Percentiles rank a stretch among this genome's conserved stretches.
phyloP scores from a whole-genome alignment of 2,329 filamentous ascomycete species.

The Aspergillus unguis region DNA sequence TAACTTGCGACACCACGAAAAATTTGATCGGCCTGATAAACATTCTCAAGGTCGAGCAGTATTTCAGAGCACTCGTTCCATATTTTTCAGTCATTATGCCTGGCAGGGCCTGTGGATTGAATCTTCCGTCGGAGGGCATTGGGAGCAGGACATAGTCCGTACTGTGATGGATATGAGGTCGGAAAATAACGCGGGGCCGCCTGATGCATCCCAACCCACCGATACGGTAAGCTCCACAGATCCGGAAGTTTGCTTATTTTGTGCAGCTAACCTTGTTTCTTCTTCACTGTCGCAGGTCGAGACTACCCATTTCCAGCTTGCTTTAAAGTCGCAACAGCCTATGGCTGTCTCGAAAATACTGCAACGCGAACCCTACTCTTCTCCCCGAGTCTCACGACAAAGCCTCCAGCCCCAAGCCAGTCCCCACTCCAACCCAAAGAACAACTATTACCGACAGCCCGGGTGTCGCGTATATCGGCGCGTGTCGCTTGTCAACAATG shows the following conservation, averaged over 20 bases:
- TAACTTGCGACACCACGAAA: no score
- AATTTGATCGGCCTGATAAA: neutral
- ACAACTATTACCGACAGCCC: conserved; percentile 2
- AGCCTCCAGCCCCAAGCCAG: neutral
- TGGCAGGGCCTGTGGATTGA: neutral
- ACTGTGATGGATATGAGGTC: neutral
- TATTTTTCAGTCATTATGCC: neutral
- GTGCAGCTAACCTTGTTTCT: neutral
- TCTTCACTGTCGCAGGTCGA: neutral
- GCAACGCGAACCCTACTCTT: neutral
- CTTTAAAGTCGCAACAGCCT: no score
- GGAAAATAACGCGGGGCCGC: neutral
- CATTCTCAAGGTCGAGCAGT: neutral
- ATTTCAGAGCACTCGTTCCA: neutral
- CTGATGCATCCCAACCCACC: neutral
- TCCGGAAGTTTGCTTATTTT: neutral
- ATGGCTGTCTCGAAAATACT: no score
- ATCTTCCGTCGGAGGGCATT: neutral
- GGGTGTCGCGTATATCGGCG: conserved; percentile 1
- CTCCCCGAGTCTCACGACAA: neutral
- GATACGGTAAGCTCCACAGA: neutral
- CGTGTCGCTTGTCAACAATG: neutral
- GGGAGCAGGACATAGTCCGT: neutral
- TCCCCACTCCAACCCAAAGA: neutral
- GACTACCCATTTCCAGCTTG: no score